Evolutionary conservation across 2,329 filamentous ascomycete genomes (phyloP).

Genomic region (Clathrospora elynae): DNA sequence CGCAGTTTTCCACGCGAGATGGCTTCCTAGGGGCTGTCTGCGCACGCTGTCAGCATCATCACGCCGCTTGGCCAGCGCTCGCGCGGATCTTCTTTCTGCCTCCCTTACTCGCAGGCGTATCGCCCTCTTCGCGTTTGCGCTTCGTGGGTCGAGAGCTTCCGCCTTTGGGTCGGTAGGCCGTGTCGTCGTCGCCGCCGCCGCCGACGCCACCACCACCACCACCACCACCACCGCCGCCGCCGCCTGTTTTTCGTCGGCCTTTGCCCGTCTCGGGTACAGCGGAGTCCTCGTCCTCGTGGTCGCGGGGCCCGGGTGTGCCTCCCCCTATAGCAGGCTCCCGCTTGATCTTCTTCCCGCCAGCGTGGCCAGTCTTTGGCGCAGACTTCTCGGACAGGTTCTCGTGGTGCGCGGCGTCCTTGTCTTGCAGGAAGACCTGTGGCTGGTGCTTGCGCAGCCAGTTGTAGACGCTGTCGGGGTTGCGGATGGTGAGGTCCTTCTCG

Average conservation of each 20-base stretch:
- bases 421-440: conserved; percentile 82
- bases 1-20: too few relatives aligned
- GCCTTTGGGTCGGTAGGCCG: conserved; percentile 56
- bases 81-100: conserved; percentile 43
- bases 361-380: conserved; percentile 30
- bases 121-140: conserved; percentile 52
- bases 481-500: conserved; percentile 61
- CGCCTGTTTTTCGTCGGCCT: conserved; percentile 36
- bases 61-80: conserved; percentile 26
- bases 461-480: conserved; percentile 89
- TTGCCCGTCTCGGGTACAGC: conserved; percentile 40
- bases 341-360: conserved; percentile 36
- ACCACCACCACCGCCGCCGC: too few relatives aligned
- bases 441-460: conserved; percentile 91
- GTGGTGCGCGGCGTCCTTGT: conserved; percentile 57
- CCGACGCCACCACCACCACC: too few relatives aligned
- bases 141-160: conserved; percentile 51
- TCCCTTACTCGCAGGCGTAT: conserved; percentile 31
- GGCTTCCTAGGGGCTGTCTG: too few relatives aligned
- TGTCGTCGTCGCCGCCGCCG: conserved; percentile 51
- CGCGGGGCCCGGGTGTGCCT: conserved; percentile 43
- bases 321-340: conserved; percentile 42
- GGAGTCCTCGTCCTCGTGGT: conserved; percentile 52
- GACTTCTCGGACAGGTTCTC: conserved; percentile 47
- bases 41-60: conserved; percentile 1